Evolutionary conservation across 768 basidiomycete species (phyloP).

Genomic region (Phlebiopsis gigantea): DNA sequence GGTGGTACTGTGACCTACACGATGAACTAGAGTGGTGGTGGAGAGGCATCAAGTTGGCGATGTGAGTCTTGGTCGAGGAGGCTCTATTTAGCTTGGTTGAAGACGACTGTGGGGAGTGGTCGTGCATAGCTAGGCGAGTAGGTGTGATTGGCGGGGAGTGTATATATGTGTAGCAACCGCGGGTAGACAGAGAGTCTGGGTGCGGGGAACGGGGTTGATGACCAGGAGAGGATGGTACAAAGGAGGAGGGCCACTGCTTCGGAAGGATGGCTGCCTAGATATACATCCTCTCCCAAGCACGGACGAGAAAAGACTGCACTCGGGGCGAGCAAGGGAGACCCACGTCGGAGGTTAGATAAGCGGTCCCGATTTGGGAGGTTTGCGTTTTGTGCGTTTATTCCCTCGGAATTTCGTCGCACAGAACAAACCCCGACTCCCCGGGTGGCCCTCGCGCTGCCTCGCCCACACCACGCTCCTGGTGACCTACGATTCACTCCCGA

Average conservation of each 20-base stretch:
- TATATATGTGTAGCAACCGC: conserved; percentile 10
- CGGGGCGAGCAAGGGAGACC: background rate
- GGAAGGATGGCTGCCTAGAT: conserved; percentile 1
- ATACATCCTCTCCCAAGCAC: conserved; percentile 1
- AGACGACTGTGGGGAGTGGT: conserved; percentile 16
- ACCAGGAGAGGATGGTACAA: background rate
- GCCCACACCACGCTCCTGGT: conserved; percentile 1
- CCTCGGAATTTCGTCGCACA: conserved; percentile 1
- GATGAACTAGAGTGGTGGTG: conserved; percentile 11
- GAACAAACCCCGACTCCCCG: background rate
- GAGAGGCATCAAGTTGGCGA: conserved; percentile 22
- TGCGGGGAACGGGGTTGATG: background rate
- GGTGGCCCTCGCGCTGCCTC: background rate
- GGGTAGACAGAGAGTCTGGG: background rate
- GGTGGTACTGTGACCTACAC: conserved; percentile 20
- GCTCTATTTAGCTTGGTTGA: conserved; percentile 16
- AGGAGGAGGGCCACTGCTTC: conserved; percentile 4
- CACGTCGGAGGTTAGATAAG: conserved; percentile 7
- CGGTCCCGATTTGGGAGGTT: background rate
- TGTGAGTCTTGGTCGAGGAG: conserved; percentile 21
- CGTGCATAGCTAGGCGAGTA: conserved; percentile 18
- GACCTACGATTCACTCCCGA: background rate
- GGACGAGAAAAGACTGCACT: conserved; percentile 5
- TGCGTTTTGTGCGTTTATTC: background rate
- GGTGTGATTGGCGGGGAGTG: conserved; percentile 7